These are phyloP conservation scores for Leccinum fibrillosum DNA, from an alignment of 768 basidiomycete species.

Conservation along the genomic window DNA sequence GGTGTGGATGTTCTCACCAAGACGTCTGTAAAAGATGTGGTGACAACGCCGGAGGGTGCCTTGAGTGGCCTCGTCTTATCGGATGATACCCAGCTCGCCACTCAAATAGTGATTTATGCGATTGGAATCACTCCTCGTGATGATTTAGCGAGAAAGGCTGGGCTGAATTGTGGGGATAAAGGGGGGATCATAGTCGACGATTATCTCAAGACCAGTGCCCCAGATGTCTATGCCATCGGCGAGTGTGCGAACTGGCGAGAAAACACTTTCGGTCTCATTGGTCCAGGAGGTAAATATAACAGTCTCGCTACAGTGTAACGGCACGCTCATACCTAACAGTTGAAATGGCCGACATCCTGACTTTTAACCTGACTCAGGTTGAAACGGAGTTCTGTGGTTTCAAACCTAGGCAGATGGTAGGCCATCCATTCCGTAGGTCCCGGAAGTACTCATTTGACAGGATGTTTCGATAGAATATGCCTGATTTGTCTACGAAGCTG, in stretches of 20 bases:
- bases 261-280: slow-evolving; percentile 71
- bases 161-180: slow-evolving; percentile 45
- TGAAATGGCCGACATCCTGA: slow-evolving; percentile 73
- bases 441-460: not conserved
- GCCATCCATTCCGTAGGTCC: not conserved
- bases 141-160: slow-evolving; percentile 53
- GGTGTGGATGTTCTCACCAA: slow-evolving; percentile 54
- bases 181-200: slow-evolving; percentile 63
- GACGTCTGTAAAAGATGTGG: slow-evolving; percentile 36
- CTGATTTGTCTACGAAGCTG: slow-evolving; percentile 70
- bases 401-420: slow-evolving; percentile 42
- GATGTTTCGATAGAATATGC: slow-evolving; percentile 39
- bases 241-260: slow-evolving; percentile 71
- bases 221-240: slow-evolving; percentile 69
- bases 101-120: slow-evolving; percentile 61
- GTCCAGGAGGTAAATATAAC: slow-evolving; percentile 51
- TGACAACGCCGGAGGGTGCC: slow-evolving; percentile 34
- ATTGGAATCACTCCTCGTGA: slow-evolving; percentile 72
- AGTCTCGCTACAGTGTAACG: not conserved
- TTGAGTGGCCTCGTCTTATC: slow-evolving; percentile 50
- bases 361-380: slow-evolving; percentile 67
- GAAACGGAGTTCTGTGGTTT: slow-evolving; percentile 40
- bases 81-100: slow-evolving; percentile 43
- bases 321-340: slow-evolving; percentile 31
- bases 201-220: slow-evolving; percentile 50